Evolutionary conservation across 805 yeast species (phyloP).

Genomic region (Candida palmyrensis): DNA sequence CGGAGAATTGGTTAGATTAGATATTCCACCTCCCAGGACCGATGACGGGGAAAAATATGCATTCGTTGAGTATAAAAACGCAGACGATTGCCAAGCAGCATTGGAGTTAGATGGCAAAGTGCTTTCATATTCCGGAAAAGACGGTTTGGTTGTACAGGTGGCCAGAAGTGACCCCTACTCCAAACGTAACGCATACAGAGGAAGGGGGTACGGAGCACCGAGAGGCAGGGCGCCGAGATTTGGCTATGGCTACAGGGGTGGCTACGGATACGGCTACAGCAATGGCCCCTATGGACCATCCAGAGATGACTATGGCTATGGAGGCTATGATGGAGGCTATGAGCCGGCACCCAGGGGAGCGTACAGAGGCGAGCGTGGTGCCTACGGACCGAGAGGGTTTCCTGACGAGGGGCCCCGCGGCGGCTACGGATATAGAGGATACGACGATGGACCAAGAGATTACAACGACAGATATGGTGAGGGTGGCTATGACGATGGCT

Average conservation of each 20-base stretch:
- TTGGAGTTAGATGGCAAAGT: slow-evolving; percentile 43
- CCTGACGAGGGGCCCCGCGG: slow-evolving; percentile 10
- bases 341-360: slow-evolving; percentile 11
- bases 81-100: slow-evolving; percentile 52
- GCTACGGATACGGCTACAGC: slow-evolving; percentile 12
- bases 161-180: slow-evolving; percentile 53
- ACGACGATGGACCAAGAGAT: slow-evolving; percentile 7
- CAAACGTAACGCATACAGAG: slow-evolving; percentile 28
- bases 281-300: slow-evolving; percentile 13
- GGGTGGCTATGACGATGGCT: slow-evolving; percentile 10
- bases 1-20: slow-evolving; percentile 55
- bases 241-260: slow-evolving; percentile 21
- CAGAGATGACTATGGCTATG: slow-evolving; percentile 14
- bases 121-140: slow-evolving; percentile 35
- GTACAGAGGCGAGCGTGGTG: slow-evolving; percentile 12
- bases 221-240: slow-evolving; percentile 15
- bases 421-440: slow-evolving; percentile 6
- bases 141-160: slow-evolving; percentile 46
- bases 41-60: slow-evolving; percentile 59
- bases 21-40: slow-evolving; percentile 58
- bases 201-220: slow-evolving; percentile 19
- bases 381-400: slow-evolving; percentile 11
- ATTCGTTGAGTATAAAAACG: slow-evolving; percentile 52
- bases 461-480: slow-evolving; percentile 8
- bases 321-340: slow-evolving; percentile 9